A percentile compares a stretch with the other conserved stretches of the same genome.
Conservation (phyloP, 148 eudicot species). For the Gaultheria prostrata region DNA sequence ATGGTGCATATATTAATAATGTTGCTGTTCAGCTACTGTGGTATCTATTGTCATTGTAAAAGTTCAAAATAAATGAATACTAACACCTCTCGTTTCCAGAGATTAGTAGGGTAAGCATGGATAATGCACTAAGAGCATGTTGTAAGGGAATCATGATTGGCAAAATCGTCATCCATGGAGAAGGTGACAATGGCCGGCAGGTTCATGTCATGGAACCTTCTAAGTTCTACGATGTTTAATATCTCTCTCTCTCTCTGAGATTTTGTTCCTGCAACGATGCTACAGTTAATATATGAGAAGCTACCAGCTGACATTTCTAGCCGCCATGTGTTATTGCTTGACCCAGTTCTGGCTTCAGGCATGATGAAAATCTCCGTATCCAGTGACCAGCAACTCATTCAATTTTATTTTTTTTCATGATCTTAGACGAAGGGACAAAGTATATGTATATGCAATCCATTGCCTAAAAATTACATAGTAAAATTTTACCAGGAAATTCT, state of each 20-base stretch:
- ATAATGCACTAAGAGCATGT: too few species aligned
- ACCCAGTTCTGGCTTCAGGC: conserved; percentile 97
- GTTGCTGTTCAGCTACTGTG: not conserved
- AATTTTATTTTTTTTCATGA: too few species aligned
- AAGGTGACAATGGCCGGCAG: conserved; percentile 93
- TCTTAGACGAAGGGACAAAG: too few species aligned
- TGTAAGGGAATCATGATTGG: conserved; percentile 94
- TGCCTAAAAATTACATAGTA: not conserved
- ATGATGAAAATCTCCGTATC: too few species aligned
- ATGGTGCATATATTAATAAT: not conserved
- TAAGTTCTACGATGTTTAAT: not conserved
- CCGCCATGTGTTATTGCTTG: conserved; percentile 87
- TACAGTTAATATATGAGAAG: too few species aligned
- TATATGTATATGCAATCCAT: not conserved
- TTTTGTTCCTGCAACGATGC: not conserved
- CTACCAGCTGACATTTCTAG: too few species aligned
- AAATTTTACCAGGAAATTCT: conserved; percentile 78
- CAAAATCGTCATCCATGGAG: conserved; percentile 92
- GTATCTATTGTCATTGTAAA: not conserved
- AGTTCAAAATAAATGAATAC: not conserved
- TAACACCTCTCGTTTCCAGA: conserved; percentile 9
- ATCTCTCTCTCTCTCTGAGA: conserved; percentile 4
- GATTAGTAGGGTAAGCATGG: conserved; percentile 96
- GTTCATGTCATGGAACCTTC: conserved; percentile 35
- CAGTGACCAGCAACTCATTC: too few species aligned